Percentiles rank a stretch among this genome's conserved stretches.
Conservation (phyloP, 495 filamentous ascomycete genomes). For the Neurospora tetraspora region DNA sequence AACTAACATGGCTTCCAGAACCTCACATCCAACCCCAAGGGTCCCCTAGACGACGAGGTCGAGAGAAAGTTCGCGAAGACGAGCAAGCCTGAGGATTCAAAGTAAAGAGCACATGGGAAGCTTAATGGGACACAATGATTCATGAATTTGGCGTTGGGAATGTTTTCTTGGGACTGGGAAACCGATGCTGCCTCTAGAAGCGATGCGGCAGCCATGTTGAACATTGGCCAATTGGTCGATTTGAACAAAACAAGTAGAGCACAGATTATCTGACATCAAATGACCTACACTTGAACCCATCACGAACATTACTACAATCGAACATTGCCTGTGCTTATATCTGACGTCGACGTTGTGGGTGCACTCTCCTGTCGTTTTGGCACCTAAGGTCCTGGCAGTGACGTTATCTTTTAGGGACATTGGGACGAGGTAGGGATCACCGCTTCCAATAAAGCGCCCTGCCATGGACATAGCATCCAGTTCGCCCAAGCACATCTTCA, state of each 20-base stretch:
- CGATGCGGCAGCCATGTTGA: neutral
- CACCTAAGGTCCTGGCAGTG: neutral
- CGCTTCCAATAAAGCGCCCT: neutral
- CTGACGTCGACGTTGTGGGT: neutral
- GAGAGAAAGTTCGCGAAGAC: constrained; percentile 51
- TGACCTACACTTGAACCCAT: neutral
- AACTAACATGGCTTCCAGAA: constrained; percentile 26
- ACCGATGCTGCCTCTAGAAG: neutral
- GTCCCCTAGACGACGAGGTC: constrained; percentile 57
- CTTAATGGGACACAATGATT: neutral
- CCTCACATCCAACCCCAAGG: constrained; percentile 57
- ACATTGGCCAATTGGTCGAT: neutral
- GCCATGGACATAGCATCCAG: neutral
- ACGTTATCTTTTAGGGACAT: neutral
- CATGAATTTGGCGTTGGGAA: neutral
- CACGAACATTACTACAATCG: neutral
- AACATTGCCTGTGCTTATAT: neutral
- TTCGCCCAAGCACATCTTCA: neutral
- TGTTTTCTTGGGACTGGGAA: constrained; percentile 5
- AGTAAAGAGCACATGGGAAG: neutral
- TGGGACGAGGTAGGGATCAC: neutral
- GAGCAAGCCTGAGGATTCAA: neutral
- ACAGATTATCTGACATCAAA: neutral
- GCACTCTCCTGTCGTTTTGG: neutral
- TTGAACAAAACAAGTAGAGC: neutral